phyloP scores from a whole-genome alignment of 306 rosid genomes.

The Cicer chorassanicum region DNA sequence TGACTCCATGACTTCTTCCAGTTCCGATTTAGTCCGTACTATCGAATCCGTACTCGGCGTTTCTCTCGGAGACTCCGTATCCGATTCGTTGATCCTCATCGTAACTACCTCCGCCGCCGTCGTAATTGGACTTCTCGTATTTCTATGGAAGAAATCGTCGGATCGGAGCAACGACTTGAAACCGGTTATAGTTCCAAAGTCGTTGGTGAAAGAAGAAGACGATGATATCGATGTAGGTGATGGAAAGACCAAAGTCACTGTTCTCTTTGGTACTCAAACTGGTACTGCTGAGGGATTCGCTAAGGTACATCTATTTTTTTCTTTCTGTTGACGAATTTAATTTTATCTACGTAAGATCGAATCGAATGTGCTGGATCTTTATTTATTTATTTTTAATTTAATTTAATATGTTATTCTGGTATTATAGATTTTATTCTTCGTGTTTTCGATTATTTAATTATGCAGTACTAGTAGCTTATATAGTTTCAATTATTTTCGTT shows the following conservation, averaged over 20 bases:
- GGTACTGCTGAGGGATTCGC: slow-evolving; percentile 95
- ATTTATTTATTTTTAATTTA: too few relatives aligned
- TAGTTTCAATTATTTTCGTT: background rate
- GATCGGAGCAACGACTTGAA: slow-evolving; percentile 68
- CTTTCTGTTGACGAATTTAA: background rate
- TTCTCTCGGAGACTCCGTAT: slow-evolving; percentile 67
- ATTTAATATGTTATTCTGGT: background rate
- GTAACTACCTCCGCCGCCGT: slow-evolving; percentile 67
- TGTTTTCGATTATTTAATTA: background rate
- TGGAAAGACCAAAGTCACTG: slow-evolving; percentile 69
- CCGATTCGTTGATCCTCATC: slow-evolving; percentile 62
- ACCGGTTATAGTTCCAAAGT: slow-evolving; percentile 65
- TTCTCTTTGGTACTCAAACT: slow-evolving; percentile 87
- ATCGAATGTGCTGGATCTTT: slow-evolving; percentile 27
- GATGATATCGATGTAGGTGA: slow-evolving; percentile 61
- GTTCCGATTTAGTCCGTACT: slow-evolving; percentile 61
- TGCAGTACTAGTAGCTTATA: background rate
- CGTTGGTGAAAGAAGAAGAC: slow-evolving; percentile 54
- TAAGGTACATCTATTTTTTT: slow-evolving; percentile 53
- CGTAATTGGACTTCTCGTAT: slow-evolving; percentile 65
- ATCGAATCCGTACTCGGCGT: slow-evolving; percentile 70
- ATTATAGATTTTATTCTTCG: background rate
- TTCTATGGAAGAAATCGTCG: slow-evolving; percentile 71
- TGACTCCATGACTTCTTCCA: slow-evolving; percentile 62
- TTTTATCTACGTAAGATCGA: slow-evolving; percentile 10